Base-by-base conservation (phyloP, 192 early-diverging fungal species). In the Coemansia sp. region DNA sequence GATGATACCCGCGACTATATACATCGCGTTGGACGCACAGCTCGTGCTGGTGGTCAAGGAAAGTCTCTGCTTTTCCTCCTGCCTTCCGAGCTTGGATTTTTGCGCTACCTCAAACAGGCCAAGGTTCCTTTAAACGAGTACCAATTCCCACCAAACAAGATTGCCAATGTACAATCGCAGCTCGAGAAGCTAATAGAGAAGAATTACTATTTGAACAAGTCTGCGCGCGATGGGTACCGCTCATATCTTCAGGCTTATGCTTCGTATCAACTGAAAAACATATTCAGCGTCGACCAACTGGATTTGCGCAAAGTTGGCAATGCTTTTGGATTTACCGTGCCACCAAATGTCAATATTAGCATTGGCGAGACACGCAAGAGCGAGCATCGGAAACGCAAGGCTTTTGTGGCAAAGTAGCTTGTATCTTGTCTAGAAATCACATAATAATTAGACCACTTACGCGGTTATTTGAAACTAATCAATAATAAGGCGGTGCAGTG, bases 51-150 rank as follows among this genome's bases (percentile, higher is more conserved):
- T 62, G 87, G 91, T 36, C 74, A 86, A 29, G 97, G 97, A 51
- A 90, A 91, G 72, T 94, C 95, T 23, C 84, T 99, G n/a, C 78
- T 99, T 21, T 97, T 98, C 84, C 85, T 99, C 58, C 83, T 97
- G 31, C 95, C 97, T 9, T 88, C 85, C 22, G 96, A 99, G 74
- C 85, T 97, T 42, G 95, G 93, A 19, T 98, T 98, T 87, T 85
- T 99, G 73, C 86, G 92, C 61, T 99, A 93, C 78, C 85, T 99
- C 57, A 99, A 99, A 83, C 94, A 97, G 73, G 94, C 95, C 72
- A 98, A 95, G 78, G 94, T 98, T 0, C 98, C 96, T 6, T 86
- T 99, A 66, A 97, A 98, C 85, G 98, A 99, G 84, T 99, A 96
- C 84, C 92, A 99, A 80, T 98, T 99, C 85, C 95, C 95, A 51